Evolutionary conservation across 1,284 basidiomycete genomes (phyloP).

Genomic region (Moesziomyces sp.): DNA sequence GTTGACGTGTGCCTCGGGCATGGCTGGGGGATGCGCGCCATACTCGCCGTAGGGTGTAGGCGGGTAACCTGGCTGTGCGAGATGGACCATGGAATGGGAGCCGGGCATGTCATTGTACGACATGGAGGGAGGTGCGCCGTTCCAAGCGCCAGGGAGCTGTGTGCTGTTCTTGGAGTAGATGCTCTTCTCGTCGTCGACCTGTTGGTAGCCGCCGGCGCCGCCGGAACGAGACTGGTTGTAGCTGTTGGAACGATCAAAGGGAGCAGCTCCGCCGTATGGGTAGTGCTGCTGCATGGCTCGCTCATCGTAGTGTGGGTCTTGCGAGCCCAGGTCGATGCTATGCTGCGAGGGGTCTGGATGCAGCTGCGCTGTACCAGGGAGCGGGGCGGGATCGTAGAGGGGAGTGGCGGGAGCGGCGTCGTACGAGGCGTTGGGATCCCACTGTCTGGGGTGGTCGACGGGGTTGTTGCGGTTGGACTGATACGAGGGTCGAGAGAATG

Average conservation of each 20-base stretch:
- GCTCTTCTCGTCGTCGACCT: constrained; percentile 44
- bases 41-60: constrained; percentile 30
- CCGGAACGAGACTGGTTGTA: constrained; percentile 16
- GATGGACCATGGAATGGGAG: constrained; percentile 34
- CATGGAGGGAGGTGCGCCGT: constrained; percentile 6
- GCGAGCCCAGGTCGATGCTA: constrained; percentile 36
- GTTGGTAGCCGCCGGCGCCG: constrained; percentile 13
- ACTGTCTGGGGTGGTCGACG: constrained; percentile 24
- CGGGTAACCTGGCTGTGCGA: constrained; percentile 33
- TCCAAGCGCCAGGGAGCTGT: constrained; percentile 23
- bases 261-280: constrained; percentile 26
- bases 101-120: constrained; percentile 22
- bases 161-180: constrained; percentile 40
- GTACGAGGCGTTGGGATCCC: constrained; percentile 41
- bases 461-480: constrained; percentile 7
- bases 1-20: constrained; percentile 18
- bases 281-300: constrained; percentile 27
- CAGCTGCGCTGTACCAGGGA: constrained; percentile 13
- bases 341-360: constrained; percentile 20
- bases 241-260: constrained; percentile 36
- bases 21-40: constrained; percentile 14
- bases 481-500: constrained; percentile 15
- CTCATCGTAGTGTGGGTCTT: constrained; percentile 15
- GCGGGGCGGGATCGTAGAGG: constrained; percentile 33
- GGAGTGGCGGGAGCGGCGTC: constrained; percentile 22